Evolutionary conservation across 371 early-diverging fungal species (phyloP).

Genomic region (Capillidium rhysosporum): DNA sequence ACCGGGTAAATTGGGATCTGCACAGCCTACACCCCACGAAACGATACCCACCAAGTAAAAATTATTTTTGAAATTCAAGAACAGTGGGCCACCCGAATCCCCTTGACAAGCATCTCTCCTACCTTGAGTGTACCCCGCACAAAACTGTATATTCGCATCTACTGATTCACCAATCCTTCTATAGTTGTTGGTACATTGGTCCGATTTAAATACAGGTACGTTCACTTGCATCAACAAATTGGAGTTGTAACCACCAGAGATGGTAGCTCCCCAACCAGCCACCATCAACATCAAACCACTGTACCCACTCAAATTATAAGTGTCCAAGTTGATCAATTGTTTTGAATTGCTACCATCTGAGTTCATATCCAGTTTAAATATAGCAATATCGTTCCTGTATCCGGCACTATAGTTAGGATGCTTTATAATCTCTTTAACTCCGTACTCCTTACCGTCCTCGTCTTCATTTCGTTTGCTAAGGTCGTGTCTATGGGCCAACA

Average conservation of each 20-base stretch:
- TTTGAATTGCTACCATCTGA: background rate
- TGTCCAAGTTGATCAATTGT: background rate
- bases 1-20: background rate
- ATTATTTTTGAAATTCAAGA: background rate
- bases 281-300: background rate
- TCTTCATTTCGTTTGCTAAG: background rate
- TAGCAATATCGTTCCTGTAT: background rate
- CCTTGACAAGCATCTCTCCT: background rate
- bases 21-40: background rate
- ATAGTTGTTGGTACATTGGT: background rate
- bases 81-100: slow-evolving; percentile 4
- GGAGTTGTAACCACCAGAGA: background rate
- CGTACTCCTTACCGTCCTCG: background rate
- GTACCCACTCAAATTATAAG: too few species aligned
- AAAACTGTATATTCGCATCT: background rate
- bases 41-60: background rate
- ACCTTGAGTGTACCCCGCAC: background rate
- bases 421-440: background rate
- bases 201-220: background rate
- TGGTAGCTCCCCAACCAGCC: background rate
- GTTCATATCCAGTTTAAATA: background rate
- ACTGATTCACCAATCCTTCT: background rate
- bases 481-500: slow-evolving; percentile 2
- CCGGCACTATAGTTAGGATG: background rate
- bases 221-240: background rate